Percentiles rank a stretch among this genome's conserved stretches.
Conservation (phyloP, 345 rosid species). For the Sisymbrium irio region DNA sequence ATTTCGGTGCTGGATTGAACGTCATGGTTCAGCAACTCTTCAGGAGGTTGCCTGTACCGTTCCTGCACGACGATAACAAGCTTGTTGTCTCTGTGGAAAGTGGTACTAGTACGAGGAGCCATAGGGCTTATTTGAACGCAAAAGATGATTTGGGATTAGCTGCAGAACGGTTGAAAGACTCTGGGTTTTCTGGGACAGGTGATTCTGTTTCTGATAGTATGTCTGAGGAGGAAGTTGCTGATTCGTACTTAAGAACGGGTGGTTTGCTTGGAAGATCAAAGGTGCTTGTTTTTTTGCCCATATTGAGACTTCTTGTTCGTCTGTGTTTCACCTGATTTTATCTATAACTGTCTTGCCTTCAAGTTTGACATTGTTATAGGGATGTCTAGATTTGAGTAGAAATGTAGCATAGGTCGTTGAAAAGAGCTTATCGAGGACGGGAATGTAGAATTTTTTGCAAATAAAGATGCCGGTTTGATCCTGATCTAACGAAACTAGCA, state of each 20-base stretch:
- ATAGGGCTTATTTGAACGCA: slow-evolving; percentile 17
- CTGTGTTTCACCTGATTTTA: neutral
- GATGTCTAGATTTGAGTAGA: neutral
- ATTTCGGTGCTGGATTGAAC: slow-evolving; percentile 69
- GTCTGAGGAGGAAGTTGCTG: slow-evolving; percentile 52
- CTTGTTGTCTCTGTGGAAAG: slow-evolving; percentile 27
- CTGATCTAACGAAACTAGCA: neutral
- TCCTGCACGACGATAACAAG: slow-evolving; percentile 50
- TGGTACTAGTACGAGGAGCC: slow-evolving; percentile 25
- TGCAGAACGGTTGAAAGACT: slow-evolving; percentile 19
- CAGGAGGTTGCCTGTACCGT: slow-evolving; percentile 65
- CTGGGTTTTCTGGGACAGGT: slow-evolving; percentile 38
- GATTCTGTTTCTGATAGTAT: slow-evolving; percentile 27
- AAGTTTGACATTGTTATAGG: neutral
- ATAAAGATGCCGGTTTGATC: neutral
- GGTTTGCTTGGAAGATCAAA: slow-evolving; percentile 61
- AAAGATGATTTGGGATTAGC: slow-evolving; percentile 23
- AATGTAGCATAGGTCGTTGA: neutral
- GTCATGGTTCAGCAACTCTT: slow-evolving; percentile 77
- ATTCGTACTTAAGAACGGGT: slow-evolving; percentile 46
- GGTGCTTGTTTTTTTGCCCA: slow-evolving; percentile 42
- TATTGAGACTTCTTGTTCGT: neutral
- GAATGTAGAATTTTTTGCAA: neutral
- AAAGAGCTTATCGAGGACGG: neutral
- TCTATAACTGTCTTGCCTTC: neutral